Percentiles rank a stretch among this genome's conserved stretches.
These are phyloP conservation scores for Lachnellula cervina DNA, from an alignment of 2,329 filamentous ascomycete genomes.

Conservation along the genomic window DNA sequence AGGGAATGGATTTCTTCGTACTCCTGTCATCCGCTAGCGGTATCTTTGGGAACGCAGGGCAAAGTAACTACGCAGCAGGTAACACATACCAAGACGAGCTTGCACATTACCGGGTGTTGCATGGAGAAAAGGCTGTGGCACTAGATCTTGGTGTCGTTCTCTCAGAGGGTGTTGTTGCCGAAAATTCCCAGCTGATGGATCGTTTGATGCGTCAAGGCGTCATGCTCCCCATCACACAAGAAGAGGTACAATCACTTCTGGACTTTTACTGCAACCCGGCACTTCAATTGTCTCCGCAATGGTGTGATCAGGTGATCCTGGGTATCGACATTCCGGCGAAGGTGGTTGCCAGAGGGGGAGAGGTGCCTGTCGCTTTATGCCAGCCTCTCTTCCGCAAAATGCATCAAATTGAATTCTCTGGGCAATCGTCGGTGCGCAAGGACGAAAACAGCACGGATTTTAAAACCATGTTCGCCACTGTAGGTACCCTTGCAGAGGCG, in stretches of 20 bases:
- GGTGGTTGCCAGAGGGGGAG: neutral
- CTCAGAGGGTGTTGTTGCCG: neutral
- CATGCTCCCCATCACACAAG: conserved; percentile 25
- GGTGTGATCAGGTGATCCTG: neutral
- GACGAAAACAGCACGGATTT: neutral
- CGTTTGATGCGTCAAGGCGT: conserved; percentile 41
- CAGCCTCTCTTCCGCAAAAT: neutral
- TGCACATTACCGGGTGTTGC: conserved; percentile 3
- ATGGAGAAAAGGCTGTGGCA: neutral
- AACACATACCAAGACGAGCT: conserved; percentile 27
- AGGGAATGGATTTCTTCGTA: conserved; percentile 1
- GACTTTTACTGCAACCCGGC: neutral
- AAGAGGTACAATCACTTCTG: neutral
- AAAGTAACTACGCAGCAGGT: conserved; percentile 21
- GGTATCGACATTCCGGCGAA: neutral
- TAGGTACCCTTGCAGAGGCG: neutral
- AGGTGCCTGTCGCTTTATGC: neutral
- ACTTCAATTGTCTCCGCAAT: neutral
- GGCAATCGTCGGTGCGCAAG: neutral
- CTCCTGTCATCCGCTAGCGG: conserved; percentile 2
- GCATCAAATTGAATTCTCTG: neutral
- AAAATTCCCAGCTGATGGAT: neutral
- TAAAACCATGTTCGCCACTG: neutral
- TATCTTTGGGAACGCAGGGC: conserved; percentile 4
- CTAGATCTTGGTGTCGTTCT: conserved; percentile 1